These are phyloP conservation scores for Candida palmyrensis DNA, from an alignment of 805 yeast species.

Conservation along the genomic window DNA sequence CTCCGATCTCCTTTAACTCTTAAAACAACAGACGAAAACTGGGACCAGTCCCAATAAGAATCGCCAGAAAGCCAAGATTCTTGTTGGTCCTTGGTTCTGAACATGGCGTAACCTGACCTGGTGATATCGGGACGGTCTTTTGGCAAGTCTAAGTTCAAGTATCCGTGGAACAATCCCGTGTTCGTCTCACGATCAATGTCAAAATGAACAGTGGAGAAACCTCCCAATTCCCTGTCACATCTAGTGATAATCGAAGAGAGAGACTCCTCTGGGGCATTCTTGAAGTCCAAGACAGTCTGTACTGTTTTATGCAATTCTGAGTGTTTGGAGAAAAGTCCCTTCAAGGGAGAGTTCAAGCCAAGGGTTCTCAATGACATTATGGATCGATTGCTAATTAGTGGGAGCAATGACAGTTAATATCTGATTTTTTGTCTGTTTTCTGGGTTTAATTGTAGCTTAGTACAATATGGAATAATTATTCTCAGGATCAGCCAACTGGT, in stretches of 20 bases:
- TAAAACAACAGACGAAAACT: conserved; percentile 55
- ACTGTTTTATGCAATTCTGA: conserved; percentile 22
- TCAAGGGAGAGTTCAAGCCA: conserved; percentile 32
- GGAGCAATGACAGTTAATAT: too few species aligned
- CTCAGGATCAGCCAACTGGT: too few species aligned
- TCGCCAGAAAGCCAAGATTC: conserved; percentile 46
- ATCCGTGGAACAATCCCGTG: conserved; percentile 45
- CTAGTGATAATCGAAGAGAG: conserved; percentile 51
- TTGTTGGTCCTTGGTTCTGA: conserved; percentile 65
- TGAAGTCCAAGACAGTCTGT: conserved; percentile 54
- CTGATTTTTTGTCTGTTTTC: neutral
- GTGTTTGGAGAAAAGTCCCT: conserved; percentile 30
- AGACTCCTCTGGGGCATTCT: conserved; percentile 38
- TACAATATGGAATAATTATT: too few species aligned
- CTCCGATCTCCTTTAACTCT: conserved; percentile 71
- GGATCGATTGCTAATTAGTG: neutral
- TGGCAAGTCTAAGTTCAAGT: conserved; percentile 64
- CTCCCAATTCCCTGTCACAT: conserved; percentile 74
- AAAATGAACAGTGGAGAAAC: conserved; percentile 62
- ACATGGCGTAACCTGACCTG: conserved; percentile 78
- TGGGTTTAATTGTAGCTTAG: neutral
- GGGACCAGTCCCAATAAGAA: conserved; percentile 65
- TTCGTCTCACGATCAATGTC: conserved; percentile 31
- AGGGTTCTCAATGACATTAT: conserved; percentile 39
- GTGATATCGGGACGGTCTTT: conserved; percentile 58